Evolutionary conservation across 2,329 filamentous ascomycete species (phyloP), one percentile per base, ranked within the genome.

Genomic region (Phyllosticta citriasiana): DNA sequence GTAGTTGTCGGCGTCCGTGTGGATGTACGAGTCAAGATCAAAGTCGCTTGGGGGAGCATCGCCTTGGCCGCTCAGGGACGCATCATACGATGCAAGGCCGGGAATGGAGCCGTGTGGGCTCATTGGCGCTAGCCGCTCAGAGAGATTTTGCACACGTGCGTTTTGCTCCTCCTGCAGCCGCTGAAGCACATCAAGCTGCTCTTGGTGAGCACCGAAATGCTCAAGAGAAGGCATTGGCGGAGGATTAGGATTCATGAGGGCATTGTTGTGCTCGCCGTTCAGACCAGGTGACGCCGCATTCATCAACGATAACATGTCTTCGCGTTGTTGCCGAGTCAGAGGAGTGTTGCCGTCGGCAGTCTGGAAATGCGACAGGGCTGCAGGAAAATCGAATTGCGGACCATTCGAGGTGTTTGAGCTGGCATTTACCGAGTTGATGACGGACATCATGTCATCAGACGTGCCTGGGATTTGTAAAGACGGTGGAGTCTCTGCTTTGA

Each of bases 131-230:
- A 97, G 80, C 16, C 91, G 77, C 60, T 84, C 85, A 57, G 85
- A 85, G 9, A 97, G 79, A 62, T 89, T 85, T 64, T 89, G 84
- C 1, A 97, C 88, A 56, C 88, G 88, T 55, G 82, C 82, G 63
- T 88, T 86, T 68, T 96, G 91, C 63, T 93, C 86, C 25, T 84
- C 83, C 70, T 95, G 89, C 68, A 96, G 79, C 53, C 86, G 87
- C 64, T 89, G 84, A 2, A 97, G 80, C 30, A 88, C 82, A 57
- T 94, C 89, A 27, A 97, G 82, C 64, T 96, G 88, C 14, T 87
- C 80, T 64, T 88, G 82, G 4, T 88, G 92, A 63, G 83, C 83
- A 54, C 80, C 83, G 64, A 94, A 82, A 50, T 86, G 81, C 57
- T 83, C 79, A 22, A 90, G 76, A 14, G 78, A 76, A 0, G 81